Evolutionary conservation across 371 early-diverging fungal genomes (phyloP), one percentile per base, ranked within the genome.

Genomic region (Encephalitozoon romaleae): DNA sequence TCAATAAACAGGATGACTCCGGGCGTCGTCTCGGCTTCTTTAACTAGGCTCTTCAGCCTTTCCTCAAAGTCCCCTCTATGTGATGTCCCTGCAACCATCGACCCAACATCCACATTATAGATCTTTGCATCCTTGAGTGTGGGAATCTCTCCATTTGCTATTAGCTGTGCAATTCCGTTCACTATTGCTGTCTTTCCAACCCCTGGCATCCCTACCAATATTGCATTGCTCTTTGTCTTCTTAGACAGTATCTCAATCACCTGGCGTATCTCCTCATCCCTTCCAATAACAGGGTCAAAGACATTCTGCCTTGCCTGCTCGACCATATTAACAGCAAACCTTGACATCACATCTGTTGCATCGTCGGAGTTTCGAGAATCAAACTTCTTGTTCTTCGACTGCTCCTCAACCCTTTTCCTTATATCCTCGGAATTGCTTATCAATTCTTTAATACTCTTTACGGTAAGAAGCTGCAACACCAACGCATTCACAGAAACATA

Each of bases 31-130:
- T 94, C 93, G 73, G 95, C 91, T 84, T 95, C 95, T 78, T 93
- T 93, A 51, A 98, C 87, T 9, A 98, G 90, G 0, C 91, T 89
- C 87, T 96, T 97, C 53, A 98, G 88, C 26, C 97, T 90, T 81
- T 95, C 95, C 84, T 98, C 99, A 79, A 96, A 98, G 86, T 96
- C 95, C 79, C 97, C 97, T 70, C 93, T 90, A 84, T 91, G 92
- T 80, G 92, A 91, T 23, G 91, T 88, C 41, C 91, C 91, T 49
- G 92, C 92, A 18, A 94, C 88, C 67, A 96, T 85, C 0, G 94
- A 90, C 70, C 94, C 96, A 89, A 97, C 91, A 81, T 97, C 97
- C 63, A 98, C 88, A 11, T 92, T 91, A 72, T 90, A 93, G 34
- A 98, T 87, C 53, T 86, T 86, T 70, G 89, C 89, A 51, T 89